These are phyloP conservation scores for Hyaloscypha hepaticicola DNA, from an alignment of 495 filamentous ascomycete genomes.

Conservation along the genomic window DNA sequence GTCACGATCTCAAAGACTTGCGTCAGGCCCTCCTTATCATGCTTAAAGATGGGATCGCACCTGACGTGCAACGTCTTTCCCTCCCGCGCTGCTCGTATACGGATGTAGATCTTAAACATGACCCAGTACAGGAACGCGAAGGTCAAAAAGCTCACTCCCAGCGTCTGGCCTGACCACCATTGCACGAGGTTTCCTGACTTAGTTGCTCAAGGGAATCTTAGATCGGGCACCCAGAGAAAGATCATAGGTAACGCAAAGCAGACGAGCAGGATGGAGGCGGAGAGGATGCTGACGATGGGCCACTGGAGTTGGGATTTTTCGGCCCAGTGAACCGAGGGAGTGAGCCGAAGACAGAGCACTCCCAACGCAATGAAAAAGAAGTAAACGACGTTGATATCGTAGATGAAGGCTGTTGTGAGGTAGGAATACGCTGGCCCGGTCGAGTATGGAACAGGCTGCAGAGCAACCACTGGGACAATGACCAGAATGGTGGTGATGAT, in stretches of 20 bases:
- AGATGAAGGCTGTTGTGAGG: conserved; percentile 33
- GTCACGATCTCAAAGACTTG: conserved; percentile 19
- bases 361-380: conserved; percentile 13
- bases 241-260: conserved; percentile 14
- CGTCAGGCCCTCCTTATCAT: conserved; percentile 9
- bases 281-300: conserved; percentile 5
- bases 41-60: conserved; percentile 17
- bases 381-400: conserved; percentile 23
- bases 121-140: conserved; percentile 18
- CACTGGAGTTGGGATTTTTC: conserved; percentile 11
- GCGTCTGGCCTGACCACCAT: conserved; percentile 1
- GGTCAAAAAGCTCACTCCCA: not conserved
- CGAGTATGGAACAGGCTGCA: conserved; percentile 13
- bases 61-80: conserved; percentile 10
- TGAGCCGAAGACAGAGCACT: conserved; percentile 17
- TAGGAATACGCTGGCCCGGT: conserved; percentile 28
- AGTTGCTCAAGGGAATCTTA: not conserved
- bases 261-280: conserved; percentile 7
- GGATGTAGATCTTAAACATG: conserved; percentile 4
- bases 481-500: conserved; percentile 28
- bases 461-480: conserved; percentile 3
- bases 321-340: conserved; percentile 10
- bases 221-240: conserved; percentile 18
- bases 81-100: not conserved
- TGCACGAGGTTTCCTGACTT: not conserved